phyloP scores from a whole-genome alignment of 768 basidiomycete genomes.

The Sarcodon sp. region DNA sequence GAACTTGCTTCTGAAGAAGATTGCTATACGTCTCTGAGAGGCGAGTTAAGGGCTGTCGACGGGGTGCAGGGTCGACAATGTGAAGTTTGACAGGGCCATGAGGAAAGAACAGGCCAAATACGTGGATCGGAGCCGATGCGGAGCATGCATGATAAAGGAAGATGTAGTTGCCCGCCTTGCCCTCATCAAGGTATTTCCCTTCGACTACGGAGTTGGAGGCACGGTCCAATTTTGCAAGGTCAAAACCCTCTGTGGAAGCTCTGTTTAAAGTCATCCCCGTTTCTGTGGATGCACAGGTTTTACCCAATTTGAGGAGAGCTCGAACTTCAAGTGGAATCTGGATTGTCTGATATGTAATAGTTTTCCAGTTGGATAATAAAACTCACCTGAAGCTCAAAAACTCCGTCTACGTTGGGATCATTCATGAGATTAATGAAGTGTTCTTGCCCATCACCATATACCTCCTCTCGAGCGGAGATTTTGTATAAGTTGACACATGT shows the following conservation, averaged over 20 bases:
- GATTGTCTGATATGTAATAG: background rate
- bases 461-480: constrained; percentile 69
- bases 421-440: constrained; percentile 91
- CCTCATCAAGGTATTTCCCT: constrained; percentile 63
- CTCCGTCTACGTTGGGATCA: constrained; percentile 88
- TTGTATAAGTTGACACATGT: constrained; percentile 74
- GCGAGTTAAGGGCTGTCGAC: constrained; percentile 68
- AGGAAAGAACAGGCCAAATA: constrained; percentile 82
- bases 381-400: constrained; percentile 83
- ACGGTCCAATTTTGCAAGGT: constrained; percentile 69
- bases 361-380: background rate
- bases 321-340: constrained; percentile 79
- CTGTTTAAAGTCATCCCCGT: constrained; percentile 62
- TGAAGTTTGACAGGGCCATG: constrained; percentile 61
- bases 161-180: constrained; percentile 59
- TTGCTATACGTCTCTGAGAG: constrained; percentile 67
- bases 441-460: constrained; percentile 74
- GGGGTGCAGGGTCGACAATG: constrained; percentile 83
- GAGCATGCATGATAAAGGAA: constrained; percentile 84
- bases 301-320: constrained; percentile 73
- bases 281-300: constrained; percentile 61
- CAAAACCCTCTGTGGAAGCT: constrained; percentile 74
- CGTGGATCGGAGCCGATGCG: constrained; percentile 60
- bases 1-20: constrained; percentile 36
- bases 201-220: constrained; percentile 42